Evolutionary conservation across 2,329 filamentous ascomycete genomes (phyloP).

Genomic region (Diaporthe caulivora): DNA sequence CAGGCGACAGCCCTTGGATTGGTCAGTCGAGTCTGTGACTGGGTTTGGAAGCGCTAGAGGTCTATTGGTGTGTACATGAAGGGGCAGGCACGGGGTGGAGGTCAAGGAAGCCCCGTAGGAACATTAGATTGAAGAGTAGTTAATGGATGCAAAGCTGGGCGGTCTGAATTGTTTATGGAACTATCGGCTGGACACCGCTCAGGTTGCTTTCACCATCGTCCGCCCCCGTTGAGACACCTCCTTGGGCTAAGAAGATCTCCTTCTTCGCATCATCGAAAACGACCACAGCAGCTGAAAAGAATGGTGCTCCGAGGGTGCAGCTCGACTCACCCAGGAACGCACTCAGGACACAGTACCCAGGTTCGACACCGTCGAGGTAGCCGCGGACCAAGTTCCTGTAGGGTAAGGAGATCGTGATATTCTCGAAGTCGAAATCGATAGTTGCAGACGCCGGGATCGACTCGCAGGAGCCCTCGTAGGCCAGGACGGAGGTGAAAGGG

Average conservation of each 20-base stretch:
- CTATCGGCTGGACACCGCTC: background rate
- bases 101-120: background rate
- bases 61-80: background rate
- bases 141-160: background rate
- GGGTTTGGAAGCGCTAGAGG: background rate
- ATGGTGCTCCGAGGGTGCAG: background rate
- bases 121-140: background rate
- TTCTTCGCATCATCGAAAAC: background rate
- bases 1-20: background rate
- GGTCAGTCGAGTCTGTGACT: constrained; percentile 3
- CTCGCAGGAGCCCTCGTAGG: constrained; percentile 8
- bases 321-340: background rate
- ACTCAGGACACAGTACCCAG: constrained; percentile 21
- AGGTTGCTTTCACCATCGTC: background rate
- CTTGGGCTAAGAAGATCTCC: background rate
- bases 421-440: background rate
- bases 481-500: background rate
- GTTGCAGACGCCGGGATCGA: background rate
- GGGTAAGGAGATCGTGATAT: background rate
- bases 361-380: constrained; percentile 6
- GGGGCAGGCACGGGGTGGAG: too few species aligned
- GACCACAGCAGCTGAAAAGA: constrained; percentile 16
- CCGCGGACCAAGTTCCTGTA: constrained; percentile 15
- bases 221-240: background rate
- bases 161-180: too few species aligned